Evolutionary conservation across 768 basidiomycete genomes (phyloP).

Genomic region (Mycena vitilis): DNA sequence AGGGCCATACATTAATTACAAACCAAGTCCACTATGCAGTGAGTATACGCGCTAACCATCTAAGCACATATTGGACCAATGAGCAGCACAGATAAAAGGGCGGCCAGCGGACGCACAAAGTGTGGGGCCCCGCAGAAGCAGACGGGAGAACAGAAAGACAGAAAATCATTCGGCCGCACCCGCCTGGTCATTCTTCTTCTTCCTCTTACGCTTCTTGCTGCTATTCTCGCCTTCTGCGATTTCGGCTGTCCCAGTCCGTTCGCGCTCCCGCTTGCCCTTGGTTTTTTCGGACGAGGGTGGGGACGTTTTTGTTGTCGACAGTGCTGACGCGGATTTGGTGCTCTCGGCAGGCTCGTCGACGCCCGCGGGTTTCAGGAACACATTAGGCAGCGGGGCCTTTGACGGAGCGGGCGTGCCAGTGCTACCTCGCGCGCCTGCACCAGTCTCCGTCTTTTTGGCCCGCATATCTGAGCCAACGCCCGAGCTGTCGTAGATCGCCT

Average conservation of each 20-base stretch:
- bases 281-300: constrained; percentile 25
- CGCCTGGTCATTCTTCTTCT: constrained; percentile 45
- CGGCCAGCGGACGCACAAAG: constrained; percentile 6
- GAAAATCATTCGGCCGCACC: constrained; percentile 5
- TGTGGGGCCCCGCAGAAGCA: not conserved
- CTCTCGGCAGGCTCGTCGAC: constrained; percentile 60
- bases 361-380: constrained; percentile 68
- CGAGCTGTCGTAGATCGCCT: constrained; percentile 58
- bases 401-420: constrained; percentile 2
- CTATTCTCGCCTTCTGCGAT: constrained; percentile 35
- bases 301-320: not conserved
- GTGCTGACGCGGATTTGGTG: constrained; percentile 19
- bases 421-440: not conserved
- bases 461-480: constrained; percentile 65
- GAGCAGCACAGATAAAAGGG: not conserved
- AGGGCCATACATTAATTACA: not conserved
- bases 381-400: constrained; percentile 17
- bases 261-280: constrained; percentile 47
- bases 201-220: constrained; percentile 50
- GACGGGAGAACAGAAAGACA: not conserved
- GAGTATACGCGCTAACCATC: constrained; percentile 5
- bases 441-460: constrained; percentile 34
- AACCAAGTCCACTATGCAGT: not conserved
- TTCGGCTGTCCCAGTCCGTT: constrained; percentile 35
- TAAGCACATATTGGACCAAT: constrained; percentile 14